Conservation (phyloP, 2,329 filamentous ascomycete species). For the Verticillium zaregamsianum region DNA sequence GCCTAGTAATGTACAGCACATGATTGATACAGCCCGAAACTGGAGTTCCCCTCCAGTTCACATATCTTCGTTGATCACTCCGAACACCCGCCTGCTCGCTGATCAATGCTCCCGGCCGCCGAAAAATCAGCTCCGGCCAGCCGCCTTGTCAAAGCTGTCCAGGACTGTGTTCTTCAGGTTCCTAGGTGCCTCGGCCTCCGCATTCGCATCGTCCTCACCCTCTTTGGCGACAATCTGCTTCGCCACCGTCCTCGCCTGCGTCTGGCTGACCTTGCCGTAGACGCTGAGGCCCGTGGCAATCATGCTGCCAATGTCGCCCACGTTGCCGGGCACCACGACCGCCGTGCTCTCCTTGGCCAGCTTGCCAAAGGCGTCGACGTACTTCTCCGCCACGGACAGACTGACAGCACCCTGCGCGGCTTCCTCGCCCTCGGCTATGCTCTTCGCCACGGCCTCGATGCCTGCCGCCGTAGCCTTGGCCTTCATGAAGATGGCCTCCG, state of each 20-base stretch:
- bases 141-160: slow-evolving; percentile 33
- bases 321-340: slow-evolving; percentile 92
- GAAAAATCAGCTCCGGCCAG: slow-evolving; percentile 8
- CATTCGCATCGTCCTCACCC: slow-evolving; percentile 10
- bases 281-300: slow-evolving; percentile 94
- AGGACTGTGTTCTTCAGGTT: slow-evolving; percentile 34
- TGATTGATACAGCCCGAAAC: not conserved
- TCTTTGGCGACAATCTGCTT: slow-evolving; percentile 33
- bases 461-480: slow-evolving; percentile 81
- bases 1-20: not conserved
- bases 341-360: slow-evolving; percentile 94
- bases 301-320: slow-evolving; percentile 94
- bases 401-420: slow-evolving; percentile 81
- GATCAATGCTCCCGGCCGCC: not conserved
- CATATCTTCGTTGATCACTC: not conserved
- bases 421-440: slow-evolving; percentile 68
- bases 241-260: slow-evolving; percentile 66
- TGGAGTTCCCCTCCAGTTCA: not conserved
- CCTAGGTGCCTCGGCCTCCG: slow-evolving; percentile 10
- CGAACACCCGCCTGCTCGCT: not conserved
- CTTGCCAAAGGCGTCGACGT: slow-evolving; percentile 90
- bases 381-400: slow-evolving; percentile 91
- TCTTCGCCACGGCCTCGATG: slow-evolving; percentile 78
- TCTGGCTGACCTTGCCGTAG: slow-evolving; percentile 86
- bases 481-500: slow-evolving; percentile 85